Percentiles rank a stretch among this genome's conserved stretches.
Evolutionary conservation across 164 flowering plant genomes (phyloP).

Genomic region (Stephania japonica): DNA sequence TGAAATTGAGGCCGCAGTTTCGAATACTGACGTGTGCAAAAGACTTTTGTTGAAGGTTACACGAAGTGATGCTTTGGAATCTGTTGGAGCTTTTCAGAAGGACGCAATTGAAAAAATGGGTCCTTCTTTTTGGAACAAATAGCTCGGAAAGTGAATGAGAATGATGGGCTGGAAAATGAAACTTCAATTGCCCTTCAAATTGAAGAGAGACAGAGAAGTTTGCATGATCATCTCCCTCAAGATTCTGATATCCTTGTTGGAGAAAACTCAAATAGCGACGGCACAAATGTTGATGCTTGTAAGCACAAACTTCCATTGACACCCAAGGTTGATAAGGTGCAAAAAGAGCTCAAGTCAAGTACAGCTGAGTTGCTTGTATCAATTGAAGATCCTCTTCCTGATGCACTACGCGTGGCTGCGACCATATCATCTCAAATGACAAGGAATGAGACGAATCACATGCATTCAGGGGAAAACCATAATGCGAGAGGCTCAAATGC

Average conservation of each 20-base stretch:
- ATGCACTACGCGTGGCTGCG: conserved; percentile 41
- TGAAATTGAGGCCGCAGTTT: conserved; percentile 46
- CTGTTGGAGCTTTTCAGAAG: conserved; percentile 30
- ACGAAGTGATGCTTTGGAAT: conserved; percentile 28
- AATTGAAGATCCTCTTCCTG: conserved; percentile 72
- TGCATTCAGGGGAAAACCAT: conserved; percentile 12
- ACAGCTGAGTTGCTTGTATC: conserved; percentile 34
- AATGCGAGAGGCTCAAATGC: conserved; percentile 8
- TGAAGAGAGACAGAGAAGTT: not conserved
- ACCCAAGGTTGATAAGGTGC: conserved; percentile 34
- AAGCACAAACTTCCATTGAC: conserved; percentile 21
- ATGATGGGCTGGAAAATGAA: conserved; percentile 5
- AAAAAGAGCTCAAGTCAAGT: conserved; percentile 45
- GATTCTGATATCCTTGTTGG: not conserved
- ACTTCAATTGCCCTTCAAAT: not conserved
- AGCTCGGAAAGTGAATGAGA: conserved; percentile 12
- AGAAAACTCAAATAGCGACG: not conserved
- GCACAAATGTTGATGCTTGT: not conserved
- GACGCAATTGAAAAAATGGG: conserved; percentile 48
- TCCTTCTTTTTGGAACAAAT: conserved; percentile 44
- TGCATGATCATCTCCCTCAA: not conserved
- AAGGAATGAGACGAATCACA: conserved; percentile 8
- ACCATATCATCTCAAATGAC: conserved; percentile 15
- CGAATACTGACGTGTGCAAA: conserved; percentile 23
- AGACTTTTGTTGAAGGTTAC: conserved; percentile 25